Percentiles rank a stretch among this genome's conserved stretches.
phyloP scores from a whole-genome alignment of 2,329 filamentous ascomycete genomes.

The Exophiala sp. region DNA sequence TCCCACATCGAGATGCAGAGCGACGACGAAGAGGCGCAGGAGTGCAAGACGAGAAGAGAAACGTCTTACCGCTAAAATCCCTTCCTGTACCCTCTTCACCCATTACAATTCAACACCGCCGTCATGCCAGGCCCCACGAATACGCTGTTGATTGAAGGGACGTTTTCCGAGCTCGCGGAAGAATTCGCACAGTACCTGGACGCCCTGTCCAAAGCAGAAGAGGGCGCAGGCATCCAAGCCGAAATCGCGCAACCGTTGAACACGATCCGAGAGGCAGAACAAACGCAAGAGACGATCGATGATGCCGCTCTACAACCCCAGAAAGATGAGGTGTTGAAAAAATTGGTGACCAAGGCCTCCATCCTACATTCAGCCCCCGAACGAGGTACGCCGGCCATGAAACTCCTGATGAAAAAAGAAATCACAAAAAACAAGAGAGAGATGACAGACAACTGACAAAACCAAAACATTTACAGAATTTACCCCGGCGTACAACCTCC shows the following conservation, averaged over 20 bases:
- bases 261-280: conserved; percentile 49
- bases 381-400: conserved; percentile 53
- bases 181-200: conserved; percentile 95
- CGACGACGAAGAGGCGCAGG: conserved; percentile 3
- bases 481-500: conserved; percentile 90
- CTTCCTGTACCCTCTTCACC: no score
- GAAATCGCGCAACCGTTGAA: conserved; percentile 66
- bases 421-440: no score
- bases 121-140: conserved; percentile 56
- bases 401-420: no score
- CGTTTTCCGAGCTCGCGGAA: conserved; percentile 84
- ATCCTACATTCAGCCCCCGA: conserved; percentile 80
- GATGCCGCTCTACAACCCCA: conserved; percentile 42
- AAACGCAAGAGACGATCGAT: conserved; percentile 44
- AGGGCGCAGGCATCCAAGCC: conserved; percentile 48
- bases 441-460: no score
- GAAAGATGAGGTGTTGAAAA: conserved; percentile 79
- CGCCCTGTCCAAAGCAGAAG: conserved; percentile 64
- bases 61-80: no score
- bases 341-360: conserved; percentile 73
- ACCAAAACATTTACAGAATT: conserved; percentile 69
- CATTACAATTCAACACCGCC: no score
- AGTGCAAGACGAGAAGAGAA: background rate
- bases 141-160: conserved; percentile 74
- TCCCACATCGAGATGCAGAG: conserved; percentile 4